A percentile compares a stretch with the other conserved stretches of the same genome.
These are phyloP conservation scores for Globisporangium heterothallicum DNA, from an alignment of 352 stramenopile species.

Conservation along the genomic window DNA sequence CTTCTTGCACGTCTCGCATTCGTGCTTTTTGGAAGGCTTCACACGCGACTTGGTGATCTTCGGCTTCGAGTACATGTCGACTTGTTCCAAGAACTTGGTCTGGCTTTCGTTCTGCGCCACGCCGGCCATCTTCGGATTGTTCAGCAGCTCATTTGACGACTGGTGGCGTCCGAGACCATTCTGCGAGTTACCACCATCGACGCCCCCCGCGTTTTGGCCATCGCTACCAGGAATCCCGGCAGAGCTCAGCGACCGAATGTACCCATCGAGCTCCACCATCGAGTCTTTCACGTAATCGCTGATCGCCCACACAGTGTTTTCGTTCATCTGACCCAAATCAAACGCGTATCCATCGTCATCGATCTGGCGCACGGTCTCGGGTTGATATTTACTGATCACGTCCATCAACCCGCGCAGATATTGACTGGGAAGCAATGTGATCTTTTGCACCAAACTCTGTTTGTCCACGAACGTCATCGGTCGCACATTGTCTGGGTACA, in stretches of 20 bases:
- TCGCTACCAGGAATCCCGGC: conserved; percentile 24
- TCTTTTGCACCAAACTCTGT: conserved; percentile 80
- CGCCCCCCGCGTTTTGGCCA: not conserved
- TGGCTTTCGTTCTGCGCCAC: conserved; percentile 76
- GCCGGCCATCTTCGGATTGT: conserved; percentile 61
- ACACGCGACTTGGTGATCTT: conserved; percentile 84
- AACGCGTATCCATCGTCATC: conserved; percentile 87
- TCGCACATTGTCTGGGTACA: conserved; percentile 82
- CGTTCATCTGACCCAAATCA: conserved; percentile 83
- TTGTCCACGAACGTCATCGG: conserved; percentile 85
- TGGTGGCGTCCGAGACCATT: conserved; percentile 1
- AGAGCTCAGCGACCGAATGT: conserved; percentile 68
- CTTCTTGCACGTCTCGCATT: conserved; percentile 81
- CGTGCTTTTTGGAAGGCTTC: conserved; percentile 84
- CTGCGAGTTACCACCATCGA: conserved; percentile 10
- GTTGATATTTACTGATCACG: conserved; percentile 87
- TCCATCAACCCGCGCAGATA: conserved; percentile 83
- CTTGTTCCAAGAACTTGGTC: conserved; percentile 83
- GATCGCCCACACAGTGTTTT: conserved; percentile 86
- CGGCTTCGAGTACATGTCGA: conserved; percentile 86
- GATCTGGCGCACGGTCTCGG: conserved; percentile 79
- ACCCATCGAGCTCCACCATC: conserved; percentile 81
- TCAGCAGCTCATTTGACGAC: conserved; percentile 26
- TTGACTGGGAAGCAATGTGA: conserved; percentile 79
- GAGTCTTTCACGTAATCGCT: conserved; percentile 84